phyloP scores from a whole-genome alignment of 2,329 filamentous ascomycete species.

The Cadophora malorum region DNA sequence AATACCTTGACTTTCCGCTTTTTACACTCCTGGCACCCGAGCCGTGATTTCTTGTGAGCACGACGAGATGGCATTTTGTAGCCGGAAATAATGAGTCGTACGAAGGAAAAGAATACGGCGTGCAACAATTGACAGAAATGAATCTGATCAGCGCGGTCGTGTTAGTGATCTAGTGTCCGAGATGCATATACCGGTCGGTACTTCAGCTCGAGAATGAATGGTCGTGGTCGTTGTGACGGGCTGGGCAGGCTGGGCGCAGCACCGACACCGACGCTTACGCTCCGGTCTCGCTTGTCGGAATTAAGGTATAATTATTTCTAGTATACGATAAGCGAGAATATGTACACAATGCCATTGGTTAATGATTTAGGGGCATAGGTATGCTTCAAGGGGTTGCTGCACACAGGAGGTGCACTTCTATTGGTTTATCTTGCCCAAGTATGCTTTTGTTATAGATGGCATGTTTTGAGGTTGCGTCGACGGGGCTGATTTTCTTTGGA shows the following conservation, averaged over 20 bases:
- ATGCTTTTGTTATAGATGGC: background rate
- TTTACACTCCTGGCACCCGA: conserved; percentile 16
- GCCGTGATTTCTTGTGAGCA: conserved; percentile 14
- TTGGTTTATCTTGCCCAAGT: background rate
- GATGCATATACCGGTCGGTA: background rate
- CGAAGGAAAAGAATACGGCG: too few species aligned
- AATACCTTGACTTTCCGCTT: conserved; percentile 16
- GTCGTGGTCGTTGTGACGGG: background rate
- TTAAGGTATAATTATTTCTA: background rate
- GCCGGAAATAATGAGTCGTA: background rate
- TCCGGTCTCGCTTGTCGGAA: conserved; percentile 1
- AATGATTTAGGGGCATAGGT: background rate
- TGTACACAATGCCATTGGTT: conserved; percentile 4
- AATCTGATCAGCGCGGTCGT: too few species aligned
- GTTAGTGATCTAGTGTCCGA: too few species aligned
- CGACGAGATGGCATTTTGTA: conserved; percentile 9
- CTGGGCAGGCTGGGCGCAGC: too few species aligned
- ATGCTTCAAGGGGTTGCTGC: conserved; percentile 31
- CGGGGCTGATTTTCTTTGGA: background rate
- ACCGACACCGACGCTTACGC: too few species aligned
- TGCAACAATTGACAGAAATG: too few species aligned
- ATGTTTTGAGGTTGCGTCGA: background rate
- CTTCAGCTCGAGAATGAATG: background rate
- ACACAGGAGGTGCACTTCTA: background rate
- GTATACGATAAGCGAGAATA: conserved; percentile 13